Percentiles rank a stretch among this genome's conserved stretches.
These are phyloP conservation scores for Citrus glauca DNA, from an alignment of 345 rosid genomes.

Conservation along the genomic window DNA sequence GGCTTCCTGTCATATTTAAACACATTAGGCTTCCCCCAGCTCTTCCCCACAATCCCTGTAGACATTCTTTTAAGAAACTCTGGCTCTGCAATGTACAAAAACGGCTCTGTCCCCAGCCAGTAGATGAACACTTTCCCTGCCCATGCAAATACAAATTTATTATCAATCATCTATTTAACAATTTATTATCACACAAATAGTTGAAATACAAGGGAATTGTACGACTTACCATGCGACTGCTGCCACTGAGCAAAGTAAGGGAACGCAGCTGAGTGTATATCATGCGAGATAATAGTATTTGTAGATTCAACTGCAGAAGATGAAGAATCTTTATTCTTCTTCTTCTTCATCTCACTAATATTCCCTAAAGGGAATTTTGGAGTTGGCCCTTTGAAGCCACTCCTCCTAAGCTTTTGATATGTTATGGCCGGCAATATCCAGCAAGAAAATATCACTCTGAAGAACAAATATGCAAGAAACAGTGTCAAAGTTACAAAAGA, in stretches of 20 bases:
- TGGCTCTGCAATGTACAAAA: conserved; percentile 83
- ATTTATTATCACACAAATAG: too few relatives aligned
- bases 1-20: conserved; percentile 83
- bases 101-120: conserved; percentile 96
- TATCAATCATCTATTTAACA: too few relatives aligned
- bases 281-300: conserved; percentile 41
- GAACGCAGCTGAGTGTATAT: conserved; percentile 73
- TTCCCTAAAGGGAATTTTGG: conserved; percentile 88
- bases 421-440: conserved; percentile 60
- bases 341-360: conserved; percentile 50
- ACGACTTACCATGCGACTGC: conserved; percentile 51
- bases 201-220: too few relatives aligned
- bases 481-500: conserved; percentile 18
- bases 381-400: conserved; percentile 73
- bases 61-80: conserved; percentile 77
- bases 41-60: conserved; percentile 78
- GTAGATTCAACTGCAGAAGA: conserved; percentile 9
- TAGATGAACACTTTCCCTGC: conserved; percentile 89
- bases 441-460: conserved; percentile 44
- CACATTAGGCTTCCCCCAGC: conserved; percentile 89
- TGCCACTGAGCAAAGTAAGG: conserved; percentile 89
- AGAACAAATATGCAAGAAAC: conserved; percentile 27
- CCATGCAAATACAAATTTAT: not conserved
- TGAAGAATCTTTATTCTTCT: conserved; percentile 11
- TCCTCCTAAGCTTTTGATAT: conserved; percentile 46